Conservation (phyloP, 1,284 basidiomycete genomes). For the Gastroboletus turbinatus region DNA sequence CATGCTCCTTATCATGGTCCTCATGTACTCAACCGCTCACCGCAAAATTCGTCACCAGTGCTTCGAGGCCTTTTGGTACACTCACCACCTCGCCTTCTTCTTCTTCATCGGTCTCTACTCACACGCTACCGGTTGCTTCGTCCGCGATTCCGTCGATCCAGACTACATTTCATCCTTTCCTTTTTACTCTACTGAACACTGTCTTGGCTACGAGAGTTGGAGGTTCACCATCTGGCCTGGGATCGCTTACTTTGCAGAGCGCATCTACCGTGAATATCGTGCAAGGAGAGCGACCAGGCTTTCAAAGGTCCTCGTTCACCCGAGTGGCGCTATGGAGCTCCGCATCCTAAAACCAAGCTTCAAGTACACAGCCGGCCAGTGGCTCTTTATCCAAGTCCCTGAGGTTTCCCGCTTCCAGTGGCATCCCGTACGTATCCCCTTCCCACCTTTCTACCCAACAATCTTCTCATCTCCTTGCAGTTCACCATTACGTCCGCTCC, state of each 20-base stretch:
- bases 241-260: constrained; percentile 82
- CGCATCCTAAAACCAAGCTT: constrained; percentile 86
- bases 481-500: constrained; percentile 93
- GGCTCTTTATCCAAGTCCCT: constrained; percentile 87
- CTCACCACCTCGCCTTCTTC: constrained; percentile 88
- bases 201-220: constrained; percentile 86
- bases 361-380: constrained; percentile 87
- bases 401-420: constrained; percentile 83
- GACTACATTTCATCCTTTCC: constrained; percentile 70
- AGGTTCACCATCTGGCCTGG: constrained; percentile 86
- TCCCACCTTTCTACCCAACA: not conserved
- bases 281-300: constrained; percentile 73
- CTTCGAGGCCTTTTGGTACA: constrained; percentile 94
- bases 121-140: constrained; percentile 91
- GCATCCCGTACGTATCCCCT: constrained; percentile 71
- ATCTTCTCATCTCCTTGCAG: constrained; percentile 36
- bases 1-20: constrained; percentile 85
- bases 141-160: constrained; percentile 74
- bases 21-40: constrained; percentile 85
- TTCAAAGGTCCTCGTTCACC: constrained; percentile 79
- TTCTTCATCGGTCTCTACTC: constrained; percentile 87
- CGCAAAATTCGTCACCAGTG: constrained; percentile 80
- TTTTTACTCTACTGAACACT: constrained; percentile 80
- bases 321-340: constrained; percentile 85
- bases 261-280: constrained; percentile 77